Conservation (phyloP, 306 rosid genomes). For the Cucumis melo region DNA sequence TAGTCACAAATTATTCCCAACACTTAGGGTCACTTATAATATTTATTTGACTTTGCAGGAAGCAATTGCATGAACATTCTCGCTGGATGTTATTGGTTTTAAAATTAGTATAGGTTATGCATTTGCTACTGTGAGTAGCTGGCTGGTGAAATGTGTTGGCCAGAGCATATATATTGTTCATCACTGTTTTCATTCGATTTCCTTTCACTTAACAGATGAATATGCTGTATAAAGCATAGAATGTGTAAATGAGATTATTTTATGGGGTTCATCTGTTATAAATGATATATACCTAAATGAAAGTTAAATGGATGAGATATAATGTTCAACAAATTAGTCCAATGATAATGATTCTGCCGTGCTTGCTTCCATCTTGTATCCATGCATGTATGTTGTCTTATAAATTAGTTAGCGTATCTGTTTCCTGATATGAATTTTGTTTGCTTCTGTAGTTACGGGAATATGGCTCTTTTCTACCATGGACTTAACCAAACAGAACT, state of each 20-base stretch:
- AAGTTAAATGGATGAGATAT: background rate
- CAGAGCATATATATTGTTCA: too few relatives aligned
- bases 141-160: background rate
- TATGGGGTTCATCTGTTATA: background rate
- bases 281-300: background rate
- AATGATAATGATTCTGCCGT: background rate
- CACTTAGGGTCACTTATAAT: background rate
- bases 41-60: background rate
- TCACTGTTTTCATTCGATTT: background rate
- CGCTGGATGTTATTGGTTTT: background rate
- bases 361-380: background rate
- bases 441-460: conserved; percentile 70
- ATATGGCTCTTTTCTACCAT: conserved; percentile 95
- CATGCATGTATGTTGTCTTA: background rate
- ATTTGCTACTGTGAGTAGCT: background rate
- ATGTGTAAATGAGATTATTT: background rate
- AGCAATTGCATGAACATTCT: background rate
- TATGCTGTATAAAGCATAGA: background rate
- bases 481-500: conserved; percentile 97
- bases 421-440: conserved; percentile 2
- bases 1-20: background rate
- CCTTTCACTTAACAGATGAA: background rate
- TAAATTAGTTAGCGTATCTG: background rate
- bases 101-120: background rate
- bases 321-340: background rate